These are phyloP conservation scores for Candida odintsovae DNA, from an alignment of 805 yeast species.

Conservation along the genomic window DNA sequence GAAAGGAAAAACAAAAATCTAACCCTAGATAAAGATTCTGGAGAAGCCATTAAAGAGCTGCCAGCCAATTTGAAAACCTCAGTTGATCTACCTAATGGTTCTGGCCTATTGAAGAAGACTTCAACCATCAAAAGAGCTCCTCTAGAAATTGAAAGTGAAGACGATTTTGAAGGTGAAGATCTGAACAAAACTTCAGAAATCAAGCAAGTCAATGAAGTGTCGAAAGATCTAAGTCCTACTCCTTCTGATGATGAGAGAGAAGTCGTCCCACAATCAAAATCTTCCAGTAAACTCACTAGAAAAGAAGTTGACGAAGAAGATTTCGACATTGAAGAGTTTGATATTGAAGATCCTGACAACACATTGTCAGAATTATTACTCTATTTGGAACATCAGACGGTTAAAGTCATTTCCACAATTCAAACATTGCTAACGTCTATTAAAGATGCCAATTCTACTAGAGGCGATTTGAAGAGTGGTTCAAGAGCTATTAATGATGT, in stretches of 20 bases:
- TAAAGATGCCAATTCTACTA: constrained; percentile 69
- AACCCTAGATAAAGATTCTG: neutral
- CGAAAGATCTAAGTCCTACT: neutral
- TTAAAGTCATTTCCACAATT: constrained; percentile 83
- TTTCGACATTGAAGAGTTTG: constrained; percentile 70
- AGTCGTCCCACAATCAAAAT: neutral
- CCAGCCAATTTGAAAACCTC: neutral
- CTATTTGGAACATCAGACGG: constrained; percentile 90
- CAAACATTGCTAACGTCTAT: constrained; percentile 75
- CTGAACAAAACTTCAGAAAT: neutral
- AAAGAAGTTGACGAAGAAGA: constrained; percentile 24
- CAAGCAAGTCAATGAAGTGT: neutral
- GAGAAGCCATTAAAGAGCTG: no score
- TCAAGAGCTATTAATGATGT: constrained; percentile 74
- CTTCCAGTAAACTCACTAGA: neutral
- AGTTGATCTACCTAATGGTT: neutral
- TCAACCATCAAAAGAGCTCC: neutral
- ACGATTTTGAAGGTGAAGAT: neutral
- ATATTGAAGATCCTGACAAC: constrained; percentile 82
- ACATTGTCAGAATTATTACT: constrained; percentile 77
- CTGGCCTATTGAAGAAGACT: neutral
- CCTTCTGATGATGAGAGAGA: neutral
- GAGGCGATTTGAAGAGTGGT: constrained; percentile 65
- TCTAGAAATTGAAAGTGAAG: neutral
- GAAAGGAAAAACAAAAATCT: no score